Conservation (phyloP, 2,329 filamentous ascomycete genomes). For the Colletotrichum sojae region DNA sequence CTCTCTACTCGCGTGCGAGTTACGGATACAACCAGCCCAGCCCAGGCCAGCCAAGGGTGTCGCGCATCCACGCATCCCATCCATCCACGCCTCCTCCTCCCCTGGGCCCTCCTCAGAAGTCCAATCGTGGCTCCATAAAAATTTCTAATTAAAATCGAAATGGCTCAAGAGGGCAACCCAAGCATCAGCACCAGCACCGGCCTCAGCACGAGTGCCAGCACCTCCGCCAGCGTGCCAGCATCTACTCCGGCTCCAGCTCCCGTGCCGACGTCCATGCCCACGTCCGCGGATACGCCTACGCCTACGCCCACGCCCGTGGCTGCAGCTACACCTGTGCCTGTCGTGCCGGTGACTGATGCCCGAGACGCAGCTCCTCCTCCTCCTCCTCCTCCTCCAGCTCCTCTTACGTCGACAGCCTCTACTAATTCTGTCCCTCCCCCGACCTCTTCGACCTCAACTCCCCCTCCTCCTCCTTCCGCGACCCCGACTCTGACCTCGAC, state of each 20-base stretch:
- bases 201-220: constrained; percentile 34
- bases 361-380: constrained; percentile 33
- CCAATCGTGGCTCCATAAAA: constrained; percentile 56
- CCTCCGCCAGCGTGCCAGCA: constrained; percentile 35
- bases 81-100: constrained; percentile 45
- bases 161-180: constrained; percentile 50
- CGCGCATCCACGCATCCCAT: constrained; percentile 41
- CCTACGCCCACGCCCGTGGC: constrained; percentile 19
- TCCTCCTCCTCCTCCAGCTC: constrained; percentile 23
- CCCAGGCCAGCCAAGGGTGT: constrained; percentile 38
- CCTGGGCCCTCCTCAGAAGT: constrained; percentile 46
- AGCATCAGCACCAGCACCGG: constrained; percentile 39
- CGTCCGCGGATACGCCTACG: constrained; percentile 16
- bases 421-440: constrained; percentile 39
- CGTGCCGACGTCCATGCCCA: constrained; percentile 28
- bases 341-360: constrained; percentile 28
- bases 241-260: constrained; percentile 25
- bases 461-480: constrained; percentile 20
- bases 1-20: background rate
- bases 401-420: constrained; percentile 33
- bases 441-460: constrained; percentile 29
- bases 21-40: background rate
- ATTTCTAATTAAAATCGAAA: constrained; percentile 57
- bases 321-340: constrained; percentile 18
- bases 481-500: constrained; percentile 30